phyloP scores from a whole-genome alignment of 176 grass and related monocot genomes.

The Tuctoria greenei region DNA sequence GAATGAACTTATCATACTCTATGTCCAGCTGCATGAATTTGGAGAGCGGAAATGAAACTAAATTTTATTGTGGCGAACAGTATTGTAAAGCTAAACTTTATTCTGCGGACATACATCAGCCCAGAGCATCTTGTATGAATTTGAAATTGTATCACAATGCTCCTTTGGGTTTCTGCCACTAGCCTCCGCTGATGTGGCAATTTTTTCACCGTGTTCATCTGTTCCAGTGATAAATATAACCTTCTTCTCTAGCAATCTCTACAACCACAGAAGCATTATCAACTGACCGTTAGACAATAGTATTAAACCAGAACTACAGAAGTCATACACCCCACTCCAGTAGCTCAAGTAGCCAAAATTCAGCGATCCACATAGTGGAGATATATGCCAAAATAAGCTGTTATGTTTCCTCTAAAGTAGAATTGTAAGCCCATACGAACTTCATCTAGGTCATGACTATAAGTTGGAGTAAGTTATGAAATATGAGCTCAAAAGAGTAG shows the following conservation, averaged over 20 bases:
- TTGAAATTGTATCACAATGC: constrained; percentile 81
- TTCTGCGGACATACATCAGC: constrained; percentile 51
- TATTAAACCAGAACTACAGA: constrained; percentile 11
- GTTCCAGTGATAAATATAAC: constrained; percentile 94
- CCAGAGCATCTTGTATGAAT: constrained; percentile 74
- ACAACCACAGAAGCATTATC: constrained; percentile 30
- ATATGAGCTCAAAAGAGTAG: background rate
- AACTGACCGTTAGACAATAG: background rate
- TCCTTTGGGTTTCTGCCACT: constrained; percentile 70
- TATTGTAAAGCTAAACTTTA: constrained; percentile 9
- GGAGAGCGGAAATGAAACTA: constrained; percentile 21
- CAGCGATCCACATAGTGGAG: background rate
- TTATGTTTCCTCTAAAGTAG: background rate
- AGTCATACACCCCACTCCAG: background rate
- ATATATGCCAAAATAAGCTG: background rate
- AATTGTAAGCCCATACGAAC: background rate
- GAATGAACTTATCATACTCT: constrained; percentile 83
- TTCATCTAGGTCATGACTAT: no score
- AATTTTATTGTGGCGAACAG: constrained; percentile 17
- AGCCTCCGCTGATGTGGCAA: constrained; percentile 74
- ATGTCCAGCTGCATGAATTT: constrained; percentile 73
- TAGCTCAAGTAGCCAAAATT: background rate
- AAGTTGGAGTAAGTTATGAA: background rate
- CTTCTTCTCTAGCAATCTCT: constrained; percentile 85
- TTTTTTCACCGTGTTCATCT: constrained; percentile 97